Conservation (phyloP, 352 stramenopile genomes). For the Phytophthora pinifolia region DNA sequence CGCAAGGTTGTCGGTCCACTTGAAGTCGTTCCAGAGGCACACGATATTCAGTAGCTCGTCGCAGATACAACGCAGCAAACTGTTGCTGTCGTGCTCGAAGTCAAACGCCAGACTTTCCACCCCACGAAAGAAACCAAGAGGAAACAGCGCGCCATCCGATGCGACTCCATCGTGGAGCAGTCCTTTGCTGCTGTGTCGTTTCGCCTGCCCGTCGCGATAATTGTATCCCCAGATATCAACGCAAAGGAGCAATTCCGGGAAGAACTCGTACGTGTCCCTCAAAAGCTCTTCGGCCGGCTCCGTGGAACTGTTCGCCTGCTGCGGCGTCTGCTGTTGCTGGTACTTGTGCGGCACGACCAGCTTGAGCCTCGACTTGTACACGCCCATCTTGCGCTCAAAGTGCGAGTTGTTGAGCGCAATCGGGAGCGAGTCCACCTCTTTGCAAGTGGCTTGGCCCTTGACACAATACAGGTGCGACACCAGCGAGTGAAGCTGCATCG, state of each 20-base stretch:
- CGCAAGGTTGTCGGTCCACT: constrained; percentile 63
- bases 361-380: constrained; percentile 71
- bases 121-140: constrained; percentile 42
- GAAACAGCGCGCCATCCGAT: constrained; percentile 30
- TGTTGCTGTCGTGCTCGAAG: constrained; percentile 64
- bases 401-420: constrained; percentile 70
- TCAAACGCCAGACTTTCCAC: constrained; percentile 56
- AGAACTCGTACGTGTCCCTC: constrained; percentile 66
- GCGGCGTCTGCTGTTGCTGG: constrained; percentile 32
- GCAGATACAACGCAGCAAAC: constrained; percentile 60
- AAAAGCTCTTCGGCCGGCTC: constrained; percentile 49
- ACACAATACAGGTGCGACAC: constrained; percentile 73
- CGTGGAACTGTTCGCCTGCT: constrained; percentile 16
- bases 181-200: constrained; percentile 19
- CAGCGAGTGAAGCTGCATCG: constrained; percentile 72
- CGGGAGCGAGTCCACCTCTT: constrained; percentile 55
- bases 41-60: constrained; percentile 75
- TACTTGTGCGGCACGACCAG: constrained; percentile 57
- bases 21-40: constrained; percentile 80
- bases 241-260: constrained; percentile 64
- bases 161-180: constrained; percentile 7
- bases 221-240: constrained; percentile 67
- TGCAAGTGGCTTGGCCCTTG: constrained; percentile 47
- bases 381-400: constrained; percentile 74
- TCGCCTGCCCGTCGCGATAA: constrained; percentile 38